Percentiles rank a stretch among this genome's conserved stretches.
phyloP scores from a whole-genome alignment of 169 alveolate species.

The Eimeria maxima region DNA sequence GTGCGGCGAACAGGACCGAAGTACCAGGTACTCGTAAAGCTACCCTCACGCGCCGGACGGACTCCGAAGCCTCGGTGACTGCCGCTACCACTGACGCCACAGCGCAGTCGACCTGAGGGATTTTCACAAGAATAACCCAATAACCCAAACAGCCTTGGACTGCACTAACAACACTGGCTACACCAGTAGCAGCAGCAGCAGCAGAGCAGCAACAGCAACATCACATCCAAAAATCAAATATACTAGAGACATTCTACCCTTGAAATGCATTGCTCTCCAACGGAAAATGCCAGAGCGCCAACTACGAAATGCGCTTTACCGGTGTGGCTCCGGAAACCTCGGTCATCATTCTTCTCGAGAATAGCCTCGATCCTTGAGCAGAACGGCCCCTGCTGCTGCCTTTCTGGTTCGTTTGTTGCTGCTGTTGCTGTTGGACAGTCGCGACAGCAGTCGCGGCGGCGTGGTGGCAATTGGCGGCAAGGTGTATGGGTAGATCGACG shows the following conservation, averaged over 20 bases:
- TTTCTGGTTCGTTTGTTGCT: constrained; percentile 57
- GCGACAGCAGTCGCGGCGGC: constrained; percentile 8
- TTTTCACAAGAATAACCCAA: not conserved
- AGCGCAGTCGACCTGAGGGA: constrained; percentile 43
- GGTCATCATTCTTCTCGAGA: constrained; percentile 64
- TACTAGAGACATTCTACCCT: not conserved
- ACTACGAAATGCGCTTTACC: not conserved
- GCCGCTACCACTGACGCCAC: constrained; percentile 65
- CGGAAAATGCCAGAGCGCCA: not conserved
- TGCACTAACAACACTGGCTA: not conserved
- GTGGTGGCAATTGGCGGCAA: constrained; percentile 68
- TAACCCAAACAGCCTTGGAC: not conserved
- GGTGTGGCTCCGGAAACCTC: constrained; percentile 65
- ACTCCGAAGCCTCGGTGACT: constrained; percentile 19
- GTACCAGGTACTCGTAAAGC: constrained; percentile 54
- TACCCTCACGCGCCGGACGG: constrained; percentile 42
- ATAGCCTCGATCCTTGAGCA: constrained; percentile 34
- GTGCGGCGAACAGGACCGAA: not conserved
- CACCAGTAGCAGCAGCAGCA: not conserved
- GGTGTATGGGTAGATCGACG: constrained; percentile 74
- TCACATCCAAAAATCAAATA: not conserved
- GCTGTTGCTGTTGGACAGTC: constrained; percentile 62
- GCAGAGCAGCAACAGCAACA: not conserved
- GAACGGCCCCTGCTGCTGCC: constrained; percentile 60
- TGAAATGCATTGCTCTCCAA: not conserved